These are phyloP conservation scores for Aspergillus panamensis DNA, from an alignment of 495 filamentous ascomycete genomes.

Conservation along the genomic window DNA sequence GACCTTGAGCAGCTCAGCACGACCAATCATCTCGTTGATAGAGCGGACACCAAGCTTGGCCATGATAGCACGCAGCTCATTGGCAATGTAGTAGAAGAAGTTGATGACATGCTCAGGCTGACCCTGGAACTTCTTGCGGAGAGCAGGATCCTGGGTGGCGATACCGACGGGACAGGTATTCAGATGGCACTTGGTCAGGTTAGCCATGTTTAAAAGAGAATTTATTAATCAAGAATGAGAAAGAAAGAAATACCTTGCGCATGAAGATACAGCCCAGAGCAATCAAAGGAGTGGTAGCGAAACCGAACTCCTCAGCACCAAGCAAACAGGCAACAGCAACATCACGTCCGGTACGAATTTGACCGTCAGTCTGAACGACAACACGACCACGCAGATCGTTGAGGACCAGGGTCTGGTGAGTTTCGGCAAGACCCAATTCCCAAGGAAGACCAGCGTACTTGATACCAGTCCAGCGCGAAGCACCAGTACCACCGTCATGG, in stretches of 20 bases:
- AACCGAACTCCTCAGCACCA: slow-evolving; percentile 97
- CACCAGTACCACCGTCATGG: slow-evolving; percentile 97
- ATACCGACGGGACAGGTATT: slow-evolving; percentile 98
- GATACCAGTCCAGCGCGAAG: slow-evolving; percentile 98
- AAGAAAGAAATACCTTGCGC: slow-evolving; percentile 58
- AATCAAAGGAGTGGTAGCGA: slow-evolving; percentile 95
- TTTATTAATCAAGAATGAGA: background rate
- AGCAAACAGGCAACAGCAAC: slow-evolving; percentile 95
- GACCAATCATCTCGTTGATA: slow-evolving; percentile 98
- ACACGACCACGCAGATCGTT: slow-evolving; percentile 97
- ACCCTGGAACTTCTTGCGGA: slow-evolving; percentile 91
- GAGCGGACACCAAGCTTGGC: slow-evolving; percentile 91
- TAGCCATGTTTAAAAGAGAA: background rate
- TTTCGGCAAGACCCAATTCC: slow-evolving; percentile 97
- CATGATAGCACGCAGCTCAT: slow-evolving; percentile 98
- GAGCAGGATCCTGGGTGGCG: slow-evolving; percentile 91
- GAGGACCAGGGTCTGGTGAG: slow-evolving; percentile 96
- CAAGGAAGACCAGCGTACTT: slow-evolving; percentile 98
- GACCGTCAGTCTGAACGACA: slow-evolving; percentile 96
- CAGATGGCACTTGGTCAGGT: slow-evolving; percentile 41
- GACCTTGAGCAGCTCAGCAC: slow-evolving; percentile 80
- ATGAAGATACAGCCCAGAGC: slow-evolving; percentile 98
- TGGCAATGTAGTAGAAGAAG: slow-evolving; percentile 99
- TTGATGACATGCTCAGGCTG: slow-evolving; percentile 98
- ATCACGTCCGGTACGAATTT: slow-evolving; percentile 90